phyloP scores from a whole-genome alignment of 2,329 filamentous ascomycete genomes.

The Lasiodiplodia sp. region DNA sequence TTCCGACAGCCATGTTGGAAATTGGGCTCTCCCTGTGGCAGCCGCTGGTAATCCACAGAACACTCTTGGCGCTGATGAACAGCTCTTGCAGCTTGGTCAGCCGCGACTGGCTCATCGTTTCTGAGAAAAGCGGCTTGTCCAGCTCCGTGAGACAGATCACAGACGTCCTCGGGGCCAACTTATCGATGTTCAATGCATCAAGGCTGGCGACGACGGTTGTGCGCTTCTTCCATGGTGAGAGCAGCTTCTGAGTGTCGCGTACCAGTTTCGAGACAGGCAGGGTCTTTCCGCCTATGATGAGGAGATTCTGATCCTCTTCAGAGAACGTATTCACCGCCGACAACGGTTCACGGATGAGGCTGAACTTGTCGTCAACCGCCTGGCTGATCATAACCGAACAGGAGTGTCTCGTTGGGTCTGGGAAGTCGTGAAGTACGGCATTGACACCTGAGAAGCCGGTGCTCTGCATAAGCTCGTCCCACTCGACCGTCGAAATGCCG shows the following conservation, averaged over 20 bases:
- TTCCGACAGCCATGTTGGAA: conserved; percentile 29
- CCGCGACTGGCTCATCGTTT: background rate
- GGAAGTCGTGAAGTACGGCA: background rate
- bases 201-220: background rate
- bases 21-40: background rate
- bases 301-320: no score
- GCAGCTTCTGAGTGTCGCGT: background rate
- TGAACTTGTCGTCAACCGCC: conserved; percentile 34
- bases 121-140: conserved; percentile 6
- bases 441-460: conserved; percentile 18
- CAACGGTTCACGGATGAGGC: conserved; percentile 32
- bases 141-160: conserved; percentile 13
- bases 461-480: conserved; percentile 1
- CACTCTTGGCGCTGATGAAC: background rate
- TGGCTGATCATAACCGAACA: conserved; percentile 32
- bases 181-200: background rate
- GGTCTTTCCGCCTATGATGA: conserved; percentile 1
- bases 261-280: conserved; percentile 7
- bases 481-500: background rate
- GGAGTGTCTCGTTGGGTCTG: background rate
- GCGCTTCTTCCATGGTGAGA: background rate
- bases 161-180: background rate
- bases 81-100: conserved; percentile 3
- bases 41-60: conserved; percentile 21
- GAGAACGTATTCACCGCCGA: background rate